These are phyloP conservation scores for Colletotrichum australisinense DNA, from an alignment of 2,329 filamentous ascomycete species.

Conservation along the genomic window DNA sequence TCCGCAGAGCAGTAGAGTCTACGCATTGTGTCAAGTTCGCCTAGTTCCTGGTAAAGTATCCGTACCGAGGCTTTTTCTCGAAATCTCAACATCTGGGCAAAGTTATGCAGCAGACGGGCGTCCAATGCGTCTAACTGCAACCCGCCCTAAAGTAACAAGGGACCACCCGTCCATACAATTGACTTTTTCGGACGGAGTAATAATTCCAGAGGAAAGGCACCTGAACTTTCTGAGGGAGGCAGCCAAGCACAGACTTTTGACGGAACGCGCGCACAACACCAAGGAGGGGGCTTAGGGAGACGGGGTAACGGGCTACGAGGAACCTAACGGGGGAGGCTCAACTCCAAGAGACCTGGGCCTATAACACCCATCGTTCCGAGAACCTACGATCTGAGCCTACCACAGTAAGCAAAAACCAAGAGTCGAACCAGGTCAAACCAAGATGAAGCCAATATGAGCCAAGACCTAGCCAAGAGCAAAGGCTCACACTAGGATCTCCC, in stretches of 20 bases:
- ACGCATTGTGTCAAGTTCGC: not conserved
- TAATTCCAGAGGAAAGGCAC: too few species aligned
- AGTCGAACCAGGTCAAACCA: not conserved
- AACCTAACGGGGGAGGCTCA: not conserved
- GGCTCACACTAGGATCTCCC: too few species aligned
- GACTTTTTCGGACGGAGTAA: not conserved
- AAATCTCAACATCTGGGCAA: conserved; percentile 1
- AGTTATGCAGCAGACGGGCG: conserved; percentile 6
- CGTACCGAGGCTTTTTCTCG: conserved; percentile 4
- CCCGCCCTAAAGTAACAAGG: not conserved
- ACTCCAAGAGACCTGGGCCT: not conserved
- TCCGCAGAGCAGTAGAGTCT: too few species aligned
- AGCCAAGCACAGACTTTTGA: conserved; percentile 12
- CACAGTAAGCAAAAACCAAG: not conserved
- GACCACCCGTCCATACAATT: not conserved
- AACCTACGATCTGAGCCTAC: not conserved
- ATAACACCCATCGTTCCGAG: not conserved
- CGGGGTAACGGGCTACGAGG: too few species aligned
- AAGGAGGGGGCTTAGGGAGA: too few species aligned
- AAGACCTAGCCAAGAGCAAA: not conserved
- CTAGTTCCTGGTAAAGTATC: not conserved
- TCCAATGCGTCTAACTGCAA: conserved; percentile 6
- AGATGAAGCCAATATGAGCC: not conserved
- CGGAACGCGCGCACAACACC: conserved; percentile 1
- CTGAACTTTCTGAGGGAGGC: conserved; percentile 8